A percentile compares a stretch with the other conserved stretches of the same genome.
phyloP scores from a whole-genome alignment of 306 rosid genomes.

The Rubus parviflorus region DNA sequence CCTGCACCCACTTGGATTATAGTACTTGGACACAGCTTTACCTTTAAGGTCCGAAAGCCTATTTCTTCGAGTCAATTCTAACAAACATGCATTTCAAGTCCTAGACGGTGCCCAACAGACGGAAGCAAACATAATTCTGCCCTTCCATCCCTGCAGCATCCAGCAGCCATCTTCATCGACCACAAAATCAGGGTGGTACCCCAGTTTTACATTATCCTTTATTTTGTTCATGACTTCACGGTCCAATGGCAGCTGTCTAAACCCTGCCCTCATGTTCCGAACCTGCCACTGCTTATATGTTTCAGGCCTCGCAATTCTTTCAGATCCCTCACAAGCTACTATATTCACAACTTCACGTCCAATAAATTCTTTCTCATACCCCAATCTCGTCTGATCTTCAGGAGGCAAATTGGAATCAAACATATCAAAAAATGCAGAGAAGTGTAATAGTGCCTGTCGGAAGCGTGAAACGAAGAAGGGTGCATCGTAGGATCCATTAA shows the following conservation, averaged over 20 bases:
- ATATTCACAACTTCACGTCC: conserved; percentile 54
- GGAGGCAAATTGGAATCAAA: conserved; percentile 35
- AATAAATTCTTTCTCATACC: conserved; percentile 51
- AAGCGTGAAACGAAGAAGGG: conserved; percentile 70
- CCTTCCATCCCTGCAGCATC: conserved; percentile 79
- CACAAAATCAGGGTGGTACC: conserved; percentile 42
- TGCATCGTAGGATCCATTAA: conserved; percentile 62
- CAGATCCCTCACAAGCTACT: conserved; percentile 58
- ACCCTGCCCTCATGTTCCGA: conserved; percentile 42
- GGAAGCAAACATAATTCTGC: conserved; percentile 48
- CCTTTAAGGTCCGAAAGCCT: background rate
- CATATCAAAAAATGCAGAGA: conserved; percentile 50
- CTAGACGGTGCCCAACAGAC: conserved; percentile 66
- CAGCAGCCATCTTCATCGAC: conserved; percentile 47
- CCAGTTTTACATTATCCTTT: conserved; percentile 31
- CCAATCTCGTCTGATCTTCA: conserved; percentile 45
- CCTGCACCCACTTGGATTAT: background rate
- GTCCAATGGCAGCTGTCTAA: conserved; percentile 49
- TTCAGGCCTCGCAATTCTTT: conserved; percentile 64
- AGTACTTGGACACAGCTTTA: background rate
- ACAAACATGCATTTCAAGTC: conserved; percentile 7
- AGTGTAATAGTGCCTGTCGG: conserved; percentile 55
- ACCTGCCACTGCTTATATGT: conserved; percentile 69
- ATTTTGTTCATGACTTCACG: conserved; percentile 27
- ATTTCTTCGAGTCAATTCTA: background rate